Conservation (phyloP, 75 land plant species). For the Pseudotsuga menziesii region DNA sequence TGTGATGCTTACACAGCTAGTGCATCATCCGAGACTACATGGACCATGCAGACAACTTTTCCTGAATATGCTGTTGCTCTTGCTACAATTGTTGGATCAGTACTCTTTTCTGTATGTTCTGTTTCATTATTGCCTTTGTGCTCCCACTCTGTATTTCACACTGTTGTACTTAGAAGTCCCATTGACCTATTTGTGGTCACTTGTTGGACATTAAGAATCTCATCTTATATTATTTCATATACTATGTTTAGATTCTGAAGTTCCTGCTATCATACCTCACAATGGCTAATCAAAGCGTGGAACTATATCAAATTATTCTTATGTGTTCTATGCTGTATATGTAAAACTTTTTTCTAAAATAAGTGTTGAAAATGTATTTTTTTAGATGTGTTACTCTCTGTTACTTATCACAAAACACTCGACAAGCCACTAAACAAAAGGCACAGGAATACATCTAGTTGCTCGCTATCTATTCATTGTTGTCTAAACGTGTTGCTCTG, state of each 20-base stretch:
- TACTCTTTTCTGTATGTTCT: slow-evolving; percentile 79
- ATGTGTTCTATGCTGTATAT: too few species aligned
- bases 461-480: not conserved
- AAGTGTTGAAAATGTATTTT: too few species aligned
- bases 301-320: not conserved
- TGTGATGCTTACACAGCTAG: slow-evolving; percentile 77
- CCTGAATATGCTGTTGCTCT: slow-evolving; percentile 98
- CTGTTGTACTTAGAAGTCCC: too few species aligned
- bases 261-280: not conserved
- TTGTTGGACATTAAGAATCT: too few species aligned
- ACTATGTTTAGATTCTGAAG: not conserved
- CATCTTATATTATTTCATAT: too few species aligned
- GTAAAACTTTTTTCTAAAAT: too few species aligned
- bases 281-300: not conserved
- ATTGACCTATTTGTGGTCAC: too few species aligned
- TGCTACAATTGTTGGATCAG: slow-evolving; percentile 90
- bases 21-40: slow-evolving; percentile 63
- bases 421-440: not conserved
- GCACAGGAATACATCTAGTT: not conserved
- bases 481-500: not conserved
- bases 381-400: too few species aligned
- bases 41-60: slow-evolving; percentile 87
- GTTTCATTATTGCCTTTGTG: not conserved
- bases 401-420: too few species aligned
- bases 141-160: too few species aligned